Conservation (phyloP, 805 yeast species). For the Zygoascus tannicola region DNA sequence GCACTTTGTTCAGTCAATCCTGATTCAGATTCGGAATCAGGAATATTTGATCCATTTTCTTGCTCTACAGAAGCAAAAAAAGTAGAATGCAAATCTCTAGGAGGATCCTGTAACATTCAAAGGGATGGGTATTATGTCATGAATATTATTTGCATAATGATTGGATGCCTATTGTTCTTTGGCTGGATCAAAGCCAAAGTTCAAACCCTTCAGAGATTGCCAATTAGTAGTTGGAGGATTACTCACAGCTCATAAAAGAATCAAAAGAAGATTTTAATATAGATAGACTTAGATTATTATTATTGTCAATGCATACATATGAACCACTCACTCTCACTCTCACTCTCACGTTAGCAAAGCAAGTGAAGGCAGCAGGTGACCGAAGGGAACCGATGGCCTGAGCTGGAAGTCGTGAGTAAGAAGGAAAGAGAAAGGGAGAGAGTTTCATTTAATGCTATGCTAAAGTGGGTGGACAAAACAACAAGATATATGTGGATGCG, state of each 20-base stretch:
- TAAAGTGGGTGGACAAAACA: no score
- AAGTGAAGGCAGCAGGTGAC: no score
- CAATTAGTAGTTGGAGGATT: conserved; percentile 70
- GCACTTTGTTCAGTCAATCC: conserved; percentile 41
- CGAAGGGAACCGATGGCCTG: no score
- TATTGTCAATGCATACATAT: background rate
- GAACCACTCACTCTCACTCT: background rate
- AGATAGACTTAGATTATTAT: no score
- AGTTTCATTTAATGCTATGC: no score
- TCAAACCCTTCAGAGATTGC: conserved; percentile 57
- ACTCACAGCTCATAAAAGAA: conserved; percentile 3
- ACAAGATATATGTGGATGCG: no score
- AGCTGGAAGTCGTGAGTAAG: no score
- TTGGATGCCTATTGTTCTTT: conserved; percentile 59
- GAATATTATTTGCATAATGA: conserved; percentile 56
- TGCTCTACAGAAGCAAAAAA: conserved; percentile 36
- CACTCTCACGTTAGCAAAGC: background rate
- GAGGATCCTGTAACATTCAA: conserved; percentile 46
- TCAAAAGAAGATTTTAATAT: no score
- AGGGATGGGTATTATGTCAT: conserved; percentile 82
- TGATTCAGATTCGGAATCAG: background rate
- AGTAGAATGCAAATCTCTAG: conserved; percentile 39
- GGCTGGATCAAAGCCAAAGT: conserved; percentile 59
- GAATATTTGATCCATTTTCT: conserved; percentile 15
- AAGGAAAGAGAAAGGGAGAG: no score